Evolutionary conservation across 805 yeast species (phyloP), one percentile per base, ranked within the genome.

Genomic region (Grigorovia yakushimaensis): DNA sequence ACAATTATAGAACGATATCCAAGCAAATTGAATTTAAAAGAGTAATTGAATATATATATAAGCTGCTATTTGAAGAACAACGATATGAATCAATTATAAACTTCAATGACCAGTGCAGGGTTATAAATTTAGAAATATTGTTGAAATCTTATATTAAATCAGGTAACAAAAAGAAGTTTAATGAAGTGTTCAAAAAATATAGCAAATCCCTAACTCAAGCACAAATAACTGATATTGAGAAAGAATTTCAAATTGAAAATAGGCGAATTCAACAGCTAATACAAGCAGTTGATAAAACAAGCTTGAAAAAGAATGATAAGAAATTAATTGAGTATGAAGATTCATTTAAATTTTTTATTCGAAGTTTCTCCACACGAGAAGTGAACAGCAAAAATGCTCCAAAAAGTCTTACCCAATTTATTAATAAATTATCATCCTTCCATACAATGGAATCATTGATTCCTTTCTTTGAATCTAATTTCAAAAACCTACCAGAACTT

Each of bases 21-120:
- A 50, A 42, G n/a, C 66, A 61, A 47, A 61, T 59, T 1, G 61
- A 58, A 17, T 58, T 47, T 50, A 59, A 58, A 40, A 41, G 49
- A 15, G 53, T 61, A 7, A 56, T 62, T 23, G 50, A 46, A 3
- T 44, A 47, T 23, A 52, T 61, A 9, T 64, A 60, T 46, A 49
- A 53, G 27, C 45, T 46, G 19, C 39, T 63, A 11, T 61, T 51
- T 43, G 45, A 47, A 13, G 40, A 38, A 3, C 52, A 54, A 27
- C 44, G 47, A 9, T 62, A 55, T 44, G 44, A 45, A 2, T 44
- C 46, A 4, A 52, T 64, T 27, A 24, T 59, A 15, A 40, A 48
- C n/a, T 57, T 47, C 39, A 61, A 64, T 47, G 49, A 55, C 23
- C 33, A 46, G 20, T 54, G 59, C 22, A 66, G 67, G 5, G 58